A percentile compares a stretch with the other conserved stretches of the same genome.
Conservation (phyloP, 441 rosid genomes). For the Dalechampia spathulata region DNA sequence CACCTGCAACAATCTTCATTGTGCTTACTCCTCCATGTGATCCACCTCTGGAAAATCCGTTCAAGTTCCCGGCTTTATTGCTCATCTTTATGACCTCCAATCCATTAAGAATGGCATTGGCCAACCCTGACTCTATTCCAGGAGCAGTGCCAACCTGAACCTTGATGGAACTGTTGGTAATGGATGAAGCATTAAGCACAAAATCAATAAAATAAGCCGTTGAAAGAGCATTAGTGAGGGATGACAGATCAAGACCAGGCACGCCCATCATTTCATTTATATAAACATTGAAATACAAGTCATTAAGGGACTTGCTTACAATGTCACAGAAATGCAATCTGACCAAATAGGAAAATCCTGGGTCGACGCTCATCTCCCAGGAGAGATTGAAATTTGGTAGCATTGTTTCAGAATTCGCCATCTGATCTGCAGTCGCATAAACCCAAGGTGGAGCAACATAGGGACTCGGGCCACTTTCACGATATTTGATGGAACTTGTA, state of each 20-base stretch:
- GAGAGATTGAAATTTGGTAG: slow-evolving; percentile 50
- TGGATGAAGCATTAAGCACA: slow-evolving; percentile 48
- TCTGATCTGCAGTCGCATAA: slow-evolving; percentile 49
- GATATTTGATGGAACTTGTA: slow-evolving; percentile 36
- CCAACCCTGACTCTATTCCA: slow-evolving; percentile 30
- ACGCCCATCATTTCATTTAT: slow-evolving; percentile 45
- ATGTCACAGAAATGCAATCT: slow-evolving; percentile 76
- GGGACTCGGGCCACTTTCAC: slow-evolving; percentile 32
- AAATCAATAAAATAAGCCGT: slow-evolving; percentile 59
- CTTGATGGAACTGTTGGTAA: slow-evolving; percentile 40
- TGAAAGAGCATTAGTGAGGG: slow-evolving; percentile 33
- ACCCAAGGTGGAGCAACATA: slow-evolving; percentile 49
- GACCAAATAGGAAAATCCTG: slow-evolving; percentile 41
- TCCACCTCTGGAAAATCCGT: slow-evolving; percentile 53
- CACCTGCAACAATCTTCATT: slow-evolving; percentile 52
- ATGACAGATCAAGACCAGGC: slow-evolving; percentile 54
- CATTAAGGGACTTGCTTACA: slow-evolving; percentile 57
- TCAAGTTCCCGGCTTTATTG: slow-evolving; percentile 53
- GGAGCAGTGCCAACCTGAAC: slow-evolving; percentile 56
- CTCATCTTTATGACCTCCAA: slow-evolving; percentile 77
- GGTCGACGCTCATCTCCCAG: slow-evolving; percentile 52
- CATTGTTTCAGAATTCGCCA: slow-evolving; percentile 43
- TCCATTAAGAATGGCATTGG: slow-evolving; percentile 66
- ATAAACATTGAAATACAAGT: slow-evolving; percentile 74
- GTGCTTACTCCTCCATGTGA: slow-evolving; percentile 13